A percentile compares a stretch with the other conserved stretches of the same genome.
Conservation (phyloP, 2,329 filamentous ascomycete species). For the Elsinoe necatrix region DNA sequence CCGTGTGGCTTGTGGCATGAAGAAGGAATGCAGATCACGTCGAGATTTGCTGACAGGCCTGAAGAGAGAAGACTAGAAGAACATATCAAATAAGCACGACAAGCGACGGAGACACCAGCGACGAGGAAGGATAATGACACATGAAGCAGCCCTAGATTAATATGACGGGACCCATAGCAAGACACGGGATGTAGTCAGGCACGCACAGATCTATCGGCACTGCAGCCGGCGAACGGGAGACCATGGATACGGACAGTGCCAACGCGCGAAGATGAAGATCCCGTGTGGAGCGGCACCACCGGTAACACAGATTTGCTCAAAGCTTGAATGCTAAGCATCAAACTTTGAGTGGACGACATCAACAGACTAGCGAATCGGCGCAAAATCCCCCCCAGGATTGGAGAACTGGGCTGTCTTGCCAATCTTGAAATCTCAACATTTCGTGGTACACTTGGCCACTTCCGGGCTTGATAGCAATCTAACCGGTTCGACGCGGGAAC, state of each 20-base stretch:
- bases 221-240: not conserved
- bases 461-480: not conserved
- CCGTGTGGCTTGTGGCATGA: not conserved
- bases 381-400: not conserved
- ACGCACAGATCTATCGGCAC: not conserved
- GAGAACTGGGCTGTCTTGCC: not conserved
- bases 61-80: not conserved
- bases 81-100: not conserved
- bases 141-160: conserved; percentile 2
- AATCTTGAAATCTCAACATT: not conserved
- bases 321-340: not conserved
- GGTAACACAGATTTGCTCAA: not conserved
- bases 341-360: not conserved
- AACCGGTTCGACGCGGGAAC: too few species aligned
- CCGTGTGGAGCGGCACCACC: not conserved
- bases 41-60: not conserved
- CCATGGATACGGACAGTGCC: not conserved
- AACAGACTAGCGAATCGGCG: not conserved
- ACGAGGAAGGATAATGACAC: not conserved
- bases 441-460: not conserved
- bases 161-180: not conserved
- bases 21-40: not conserved
- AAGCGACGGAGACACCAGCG: not conserved
- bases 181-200: not conserved
- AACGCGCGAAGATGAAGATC: not conserved